phyloP scores from a whole-genome alignment of 495 filamentous ascomycete species.

The Podospora anserina region DNA sequence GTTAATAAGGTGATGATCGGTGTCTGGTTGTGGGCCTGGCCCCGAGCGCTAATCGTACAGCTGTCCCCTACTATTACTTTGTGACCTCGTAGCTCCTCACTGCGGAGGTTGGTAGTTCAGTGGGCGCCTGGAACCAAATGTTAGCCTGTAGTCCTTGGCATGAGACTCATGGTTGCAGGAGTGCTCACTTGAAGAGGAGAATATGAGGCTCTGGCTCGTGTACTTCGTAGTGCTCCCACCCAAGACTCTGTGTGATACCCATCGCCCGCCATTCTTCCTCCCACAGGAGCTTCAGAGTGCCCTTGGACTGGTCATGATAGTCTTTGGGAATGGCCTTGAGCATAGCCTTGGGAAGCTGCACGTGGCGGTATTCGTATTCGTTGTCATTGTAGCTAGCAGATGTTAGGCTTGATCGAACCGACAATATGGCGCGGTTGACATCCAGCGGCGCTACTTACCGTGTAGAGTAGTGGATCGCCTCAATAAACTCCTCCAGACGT shows the following conservation, averaged over 20 bases:
- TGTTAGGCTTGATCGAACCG: conserved; percentile 11
- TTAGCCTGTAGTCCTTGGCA: conserved; percentile 9
- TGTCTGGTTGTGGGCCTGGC: conserved; percentile 40
- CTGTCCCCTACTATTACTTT: conserved; percentile 13
- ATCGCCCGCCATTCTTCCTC: conserved; percentile 97
- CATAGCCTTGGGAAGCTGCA: conserved; percentile 96
- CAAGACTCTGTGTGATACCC: conserved; percentile 97
- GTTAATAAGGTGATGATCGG: conserved; percentile 39
- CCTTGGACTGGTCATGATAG: conserved; percentile 86
- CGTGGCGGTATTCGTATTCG: conserved; percentile 90
- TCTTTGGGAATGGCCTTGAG: conserved; percentile 93
- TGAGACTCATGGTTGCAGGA: not conserved
- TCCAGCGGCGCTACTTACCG: conserved; percentile 54
- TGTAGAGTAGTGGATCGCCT: conserved; percentile 91
- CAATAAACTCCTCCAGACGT: conserved; percentile 83
- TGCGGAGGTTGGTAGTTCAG: conserved; percentile 78
- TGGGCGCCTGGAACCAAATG: conserved; percentile 58
- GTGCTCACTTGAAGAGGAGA: conserved; percentile 88
- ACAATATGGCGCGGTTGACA: not conserved
- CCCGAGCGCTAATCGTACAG: conserved; percentile 30
- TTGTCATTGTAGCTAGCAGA: conserved; percentile 73
- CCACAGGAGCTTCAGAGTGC: conserved; percentile 93
- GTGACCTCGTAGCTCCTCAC: conserved; percentile 25
- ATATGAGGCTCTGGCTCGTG: conserved; percentile 99
- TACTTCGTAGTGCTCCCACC: conserved; percentile 99